phyloP scores from a whole-genome alignment of 2,329 filamentous ascomycete species.

The Cladophialophora chaetospira region DNA sequence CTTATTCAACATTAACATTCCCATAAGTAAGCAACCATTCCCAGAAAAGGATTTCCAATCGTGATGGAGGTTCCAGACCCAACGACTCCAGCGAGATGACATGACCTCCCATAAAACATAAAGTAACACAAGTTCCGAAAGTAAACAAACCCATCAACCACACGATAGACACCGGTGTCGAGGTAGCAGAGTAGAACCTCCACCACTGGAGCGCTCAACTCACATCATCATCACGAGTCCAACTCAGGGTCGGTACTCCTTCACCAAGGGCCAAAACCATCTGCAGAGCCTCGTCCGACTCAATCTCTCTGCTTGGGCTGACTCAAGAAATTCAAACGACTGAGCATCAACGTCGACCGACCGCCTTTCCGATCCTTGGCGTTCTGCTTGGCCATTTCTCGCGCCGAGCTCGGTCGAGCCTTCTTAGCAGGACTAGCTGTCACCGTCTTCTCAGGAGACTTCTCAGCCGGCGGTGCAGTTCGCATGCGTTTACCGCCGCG shows the following conservation, averaged over 20 bases:
- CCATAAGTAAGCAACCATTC: too few species aligned
- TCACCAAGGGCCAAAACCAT: too few species aligned
- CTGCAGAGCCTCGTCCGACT: too few species aligned
- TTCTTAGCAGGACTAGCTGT: constrained; percentile 16
- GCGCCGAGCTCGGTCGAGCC: constrained; percentile 26
- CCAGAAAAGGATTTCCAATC: too few species aligned
- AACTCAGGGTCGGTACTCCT: too few species aligned
- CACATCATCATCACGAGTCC: too few species aligned
- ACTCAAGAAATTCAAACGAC: constrained; percentile 51
- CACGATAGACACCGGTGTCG: not conserved
- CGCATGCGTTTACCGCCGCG: constrained; percentile 27
- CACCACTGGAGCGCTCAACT: too few species aligned
- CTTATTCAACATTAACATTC: too few species aligned
- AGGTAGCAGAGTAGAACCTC: too few species aligned
- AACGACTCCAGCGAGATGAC: not conserved
- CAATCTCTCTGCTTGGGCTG: constrained; percentile 44
- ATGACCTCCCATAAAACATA: not conserved
- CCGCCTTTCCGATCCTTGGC: constrained; percentile 31
- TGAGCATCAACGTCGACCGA: constrained; percentile 44
- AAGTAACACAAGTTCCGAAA: constrained; percentile 8
- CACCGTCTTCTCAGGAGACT: constrained; percentile 1
- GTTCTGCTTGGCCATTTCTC: constrained; percentile 30
- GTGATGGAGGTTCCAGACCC: not conserved
- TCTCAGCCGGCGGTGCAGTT: constrained; percentile 23
- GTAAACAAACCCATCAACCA: not conserved